These are phyloP conservation scores for Xerocomellus dryophilus DNA, from an alignment of 768 basidiomycete genomes.

Conservation along the genomic window DNA sequence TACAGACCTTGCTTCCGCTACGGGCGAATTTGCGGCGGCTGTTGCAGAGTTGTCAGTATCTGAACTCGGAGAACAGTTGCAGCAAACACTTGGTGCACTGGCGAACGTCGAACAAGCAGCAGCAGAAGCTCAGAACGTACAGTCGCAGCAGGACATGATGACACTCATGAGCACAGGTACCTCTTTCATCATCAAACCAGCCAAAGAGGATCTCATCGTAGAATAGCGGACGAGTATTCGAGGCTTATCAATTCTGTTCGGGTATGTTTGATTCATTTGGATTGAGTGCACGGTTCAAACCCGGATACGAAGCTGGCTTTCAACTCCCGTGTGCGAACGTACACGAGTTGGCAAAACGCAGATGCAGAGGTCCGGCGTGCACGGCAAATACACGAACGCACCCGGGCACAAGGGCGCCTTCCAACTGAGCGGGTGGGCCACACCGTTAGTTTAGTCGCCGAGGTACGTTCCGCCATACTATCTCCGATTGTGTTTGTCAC, in stretches of 20 bases:
- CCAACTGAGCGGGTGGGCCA: slow-evolving; percentile 67
- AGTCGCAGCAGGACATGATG: slow-evolving; percentile 79
- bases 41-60: slow-evolving; percentile 68
- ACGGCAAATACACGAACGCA: slow-evolving; percentile 77
- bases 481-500: neutral
- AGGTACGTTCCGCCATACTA: slow-evolving; percentile 46
- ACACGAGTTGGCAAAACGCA: slow-evolving; percentile 74
- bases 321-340: slow-evolving; percentile 79
- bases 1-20: slow-evolving; percentile 64
- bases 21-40: slow-evolving; percentile 77
- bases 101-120: slow-evolving; percentile 72
- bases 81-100: slow-evolving; percentile 63
- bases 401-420: slow-evolving; percentile 70
- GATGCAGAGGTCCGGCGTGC: slow-evolving; percentile 73
- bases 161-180: slow-evolving; percentile 76
- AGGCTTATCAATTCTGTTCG: slow-evolving; percentile 84
- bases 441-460: slow-evolving; percentile 76
- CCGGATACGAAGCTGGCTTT: slow-evolving; percentile 67
- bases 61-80: slow-evolving; percentile 72
- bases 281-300: neutral
- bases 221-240: slow-evolving; percentile 84
- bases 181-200: neutral
- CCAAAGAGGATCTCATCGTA: slow-evolving; percentile 3
- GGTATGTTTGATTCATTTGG: slow-evolving; percentile 42
- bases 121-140: slow-evolving; percentile 68